Conservation (phyloP, 768 basidiomycete genomes). For the Termitomyces sp. region DNA sequence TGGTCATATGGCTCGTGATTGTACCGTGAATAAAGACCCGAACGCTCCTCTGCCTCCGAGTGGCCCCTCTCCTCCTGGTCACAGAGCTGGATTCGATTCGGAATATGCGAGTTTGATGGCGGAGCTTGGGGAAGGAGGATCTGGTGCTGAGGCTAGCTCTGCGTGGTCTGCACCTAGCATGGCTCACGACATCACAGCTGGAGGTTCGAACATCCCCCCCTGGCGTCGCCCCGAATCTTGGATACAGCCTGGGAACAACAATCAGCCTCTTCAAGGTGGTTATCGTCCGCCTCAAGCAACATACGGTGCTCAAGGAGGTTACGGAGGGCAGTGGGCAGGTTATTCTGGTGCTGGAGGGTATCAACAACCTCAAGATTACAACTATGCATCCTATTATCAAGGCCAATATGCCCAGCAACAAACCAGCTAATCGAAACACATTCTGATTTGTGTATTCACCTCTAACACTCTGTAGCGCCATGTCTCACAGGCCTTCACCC, state of each 20-base stretch:
- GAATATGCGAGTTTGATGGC: slow-evolving; percentile 98
- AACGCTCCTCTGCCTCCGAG: slow-evolving; percentile 49
- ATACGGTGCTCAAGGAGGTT: slow-evolving; percentile 42
- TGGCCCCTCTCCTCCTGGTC: slow-evolving; percentile 45
- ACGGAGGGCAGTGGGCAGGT: slow-evolving; percentile 44
- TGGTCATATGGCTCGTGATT: slow-evolving; percentile 99
- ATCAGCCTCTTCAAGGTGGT: slow-evolving; percentile 42
- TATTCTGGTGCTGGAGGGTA: slow-evolving; percentile 41
- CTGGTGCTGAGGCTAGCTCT: slow-evolving; percentile 45
- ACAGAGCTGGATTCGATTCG: slow-evolving; percentile 86
- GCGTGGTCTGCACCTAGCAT: slow-evolving; percentile 45
- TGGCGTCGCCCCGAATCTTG: slow-evolving; percentile 91
- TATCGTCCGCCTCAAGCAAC: slow-evolving; percentile 66
- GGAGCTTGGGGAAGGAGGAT: slow-evolving; percentile 85
- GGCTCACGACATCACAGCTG: slow-evolving; percentile 65
- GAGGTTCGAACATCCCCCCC: slow-evolving; percentile 80
- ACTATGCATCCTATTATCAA: slow-evolving; percentile 86
- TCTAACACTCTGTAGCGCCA: slow-evolving; percentile 39
- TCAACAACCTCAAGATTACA: slow-evolving; percentile 67
- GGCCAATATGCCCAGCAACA: slow-evolving; percentile 81
- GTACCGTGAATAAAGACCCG: slow-evolving; percentile 88
- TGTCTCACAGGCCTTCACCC: slow-evolving; percentile 24
- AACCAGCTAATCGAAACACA: slow-evolving; percentile 29
- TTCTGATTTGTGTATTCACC: slow-evolving; percentile 26
- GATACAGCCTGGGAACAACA: slow-evolving; percentile 50